These are phyloP conservation scores for Eucalyptus dawsonii DNA, from an alignment of 345 rosid genomes.

Conservation along the genomic window DNA sequence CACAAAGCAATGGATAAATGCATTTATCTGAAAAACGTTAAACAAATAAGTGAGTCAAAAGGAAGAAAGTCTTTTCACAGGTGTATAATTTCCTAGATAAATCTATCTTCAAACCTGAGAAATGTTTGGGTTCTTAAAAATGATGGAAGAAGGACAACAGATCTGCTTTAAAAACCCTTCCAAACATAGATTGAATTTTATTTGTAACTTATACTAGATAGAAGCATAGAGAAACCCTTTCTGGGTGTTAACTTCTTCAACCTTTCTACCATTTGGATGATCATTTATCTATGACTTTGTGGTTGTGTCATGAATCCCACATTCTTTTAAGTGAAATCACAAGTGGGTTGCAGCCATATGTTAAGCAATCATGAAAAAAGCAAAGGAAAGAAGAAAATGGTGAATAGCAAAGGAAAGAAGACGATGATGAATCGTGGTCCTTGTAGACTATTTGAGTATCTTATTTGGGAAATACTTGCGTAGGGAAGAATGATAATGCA, in stretches of 20 bases:
- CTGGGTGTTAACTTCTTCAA: not conserved
- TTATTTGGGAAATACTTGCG: not conserved
- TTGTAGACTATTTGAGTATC: not conserved
- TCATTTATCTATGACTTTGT: not conserved
- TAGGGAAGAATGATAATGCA: not conserved
- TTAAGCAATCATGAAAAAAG: not conserved
- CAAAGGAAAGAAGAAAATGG: not conserved
- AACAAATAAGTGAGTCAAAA: not conserved
- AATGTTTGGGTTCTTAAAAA: not conserved
- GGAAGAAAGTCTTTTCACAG: not conserved
- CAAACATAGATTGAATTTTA: not conserved
- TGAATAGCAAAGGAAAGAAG: not conserved
- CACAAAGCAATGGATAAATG: constrained; percentile 80
- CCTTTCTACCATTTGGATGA: not conserved
- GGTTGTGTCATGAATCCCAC: not conserved
- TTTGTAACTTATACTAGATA: not conserved
- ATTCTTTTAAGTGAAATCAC: not conserved
- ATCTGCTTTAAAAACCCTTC: not conserved
- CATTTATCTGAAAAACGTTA: constrained; percentile 41
- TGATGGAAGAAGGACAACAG: not conserved
- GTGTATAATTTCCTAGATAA: not conserved
- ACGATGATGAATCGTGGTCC: not conserved
- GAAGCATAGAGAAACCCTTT: not conserved
- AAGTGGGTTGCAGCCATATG: not conserved
- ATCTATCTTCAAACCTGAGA: not conserved